Conservation (phyloP, 768 basidiomycete genomes). For the Mycena maculata region DNA sequence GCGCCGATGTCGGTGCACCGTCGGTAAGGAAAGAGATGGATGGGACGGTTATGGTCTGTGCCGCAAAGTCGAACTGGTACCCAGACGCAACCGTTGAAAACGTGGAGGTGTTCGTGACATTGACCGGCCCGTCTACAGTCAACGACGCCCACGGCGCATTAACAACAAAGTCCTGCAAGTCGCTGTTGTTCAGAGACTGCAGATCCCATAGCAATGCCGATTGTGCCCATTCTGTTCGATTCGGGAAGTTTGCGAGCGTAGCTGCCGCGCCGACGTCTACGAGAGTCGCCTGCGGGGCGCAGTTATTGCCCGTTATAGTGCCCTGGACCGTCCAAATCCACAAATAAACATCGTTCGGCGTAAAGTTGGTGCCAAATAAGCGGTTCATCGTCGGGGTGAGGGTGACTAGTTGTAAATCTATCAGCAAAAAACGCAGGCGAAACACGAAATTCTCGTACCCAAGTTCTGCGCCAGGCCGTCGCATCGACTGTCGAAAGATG, state of each 20-base stretch:
- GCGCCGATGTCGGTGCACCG: constrained; percentile 59
- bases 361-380: constrained; percentile 59
- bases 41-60: constrained; percentile 60
- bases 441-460: constrained; percentile 10
- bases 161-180: constrained; percentile 59
- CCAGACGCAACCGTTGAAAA: constrained; percentile 62
- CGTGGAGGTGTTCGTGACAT: constrained; percentile 38
- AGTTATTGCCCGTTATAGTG: constrained; percentile 54
- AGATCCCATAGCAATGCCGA: constrained; percentile 71
- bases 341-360: constrained; percentile 54
- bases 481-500: constrained; percentile 55
- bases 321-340: constrained; percentile 65
- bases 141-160: constrained; percentile 62
- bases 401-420: constrained; percentile 40
- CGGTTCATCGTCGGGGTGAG: constrained; percentile 63
- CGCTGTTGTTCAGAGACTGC: constrained; percentile 29
- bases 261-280: constrained; percentile 65
- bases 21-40: constrained; percentile 56
- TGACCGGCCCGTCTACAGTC: constrained; percentile 54
- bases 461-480: constrained; percentile 66
- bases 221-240: constrained; percentile 69
- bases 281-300: constrained; percentile 63
- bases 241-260: constrained; percentile 52
- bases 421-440: neutral
- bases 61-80: constrained; percentile 69